phyloP scores from a whole-genome alignment of 768 basidiomycete genomes.

The Grammothele lineata region DNA sequence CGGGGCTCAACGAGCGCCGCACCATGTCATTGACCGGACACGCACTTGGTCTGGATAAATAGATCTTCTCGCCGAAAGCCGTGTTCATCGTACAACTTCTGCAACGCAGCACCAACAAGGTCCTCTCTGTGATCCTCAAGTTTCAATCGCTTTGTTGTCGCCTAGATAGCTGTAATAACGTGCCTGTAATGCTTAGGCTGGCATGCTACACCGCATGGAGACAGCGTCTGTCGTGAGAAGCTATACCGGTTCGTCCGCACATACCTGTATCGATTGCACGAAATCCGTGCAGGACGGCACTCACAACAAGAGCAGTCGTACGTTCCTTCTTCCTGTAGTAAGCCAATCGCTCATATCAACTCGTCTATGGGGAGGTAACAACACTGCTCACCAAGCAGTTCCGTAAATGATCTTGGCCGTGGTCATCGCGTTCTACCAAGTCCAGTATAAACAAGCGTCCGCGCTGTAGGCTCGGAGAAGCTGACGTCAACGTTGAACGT shows the following conservation, averaged over 20 bases:
- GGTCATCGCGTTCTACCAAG: too few relatives aligned
- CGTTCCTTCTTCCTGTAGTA: constrained; percentile 67
- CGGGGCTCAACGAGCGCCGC: background rate
- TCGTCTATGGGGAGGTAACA: background rate
- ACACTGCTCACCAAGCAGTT: constrained; percentile 33
- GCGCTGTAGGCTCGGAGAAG: too few relatives aligned
- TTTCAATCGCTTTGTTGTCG: too few relatives aligned
- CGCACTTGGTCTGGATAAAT: constrained; percentile 78
- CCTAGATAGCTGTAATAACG: constrained; percentile 1
- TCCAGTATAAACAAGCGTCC: too few relatives aligned
- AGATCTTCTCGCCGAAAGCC: constrained; percentile 64
- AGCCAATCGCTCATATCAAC: background rate
- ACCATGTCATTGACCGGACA: background rate
- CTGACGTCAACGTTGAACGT: too few relatives aligned
- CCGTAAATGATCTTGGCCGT: constrained; percentile 33
- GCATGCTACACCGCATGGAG: constrained; percentile 38
- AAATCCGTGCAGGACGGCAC: constrained; percentile 74
- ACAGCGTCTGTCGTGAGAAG: background rate
- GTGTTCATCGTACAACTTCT: constrained; percentile 49
- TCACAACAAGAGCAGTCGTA: constrained; percentile 63
- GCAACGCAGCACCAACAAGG: constrained; percentile 72
- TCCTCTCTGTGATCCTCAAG: constrained; percentile 54
- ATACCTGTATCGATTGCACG: constrained; percentile 85
- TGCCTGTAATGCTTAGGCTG: constrained; percentile 74
- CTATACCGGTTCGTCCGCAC: constrained; percentile 51